Evolutionary conservation across 495 filamentous ascomycete species (phyloP).

Genomic region (Xylaria intraflava): DNA sequence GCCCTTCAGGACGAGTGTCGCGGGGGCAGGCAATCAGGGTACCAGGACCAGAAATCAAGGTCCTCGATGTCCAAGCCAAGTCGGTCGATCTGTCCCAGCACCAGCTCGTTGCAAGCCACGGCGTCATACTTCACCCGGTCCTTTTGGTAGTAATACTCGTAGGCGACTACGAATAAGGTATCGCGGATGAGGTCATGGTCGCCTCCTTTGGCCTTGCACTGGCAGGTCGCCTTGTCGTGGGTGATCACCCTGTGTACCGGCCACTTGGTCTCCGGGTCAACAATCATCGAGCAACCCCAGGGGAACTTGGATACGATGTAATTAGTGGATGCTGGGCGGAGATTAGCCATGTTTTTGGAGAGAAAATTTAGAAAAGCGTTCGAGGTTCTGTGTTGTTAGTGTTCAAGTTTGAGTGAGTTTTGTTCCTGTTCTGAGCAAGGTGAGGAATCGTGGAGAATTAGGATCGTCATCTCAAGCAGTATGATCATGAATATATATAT

Average conservation of each 20-base stretch:
- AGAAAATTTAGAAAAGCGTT: too few species aligned
- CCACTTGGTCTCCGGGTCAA: neutral
- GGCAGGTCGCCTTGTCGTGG: neutral
- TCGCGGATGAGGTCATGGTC: neutral
- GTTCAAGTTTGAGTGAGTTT: too few species aligned
- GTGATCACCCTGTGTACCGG: neutral
- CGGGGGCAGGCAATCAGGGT: neutral
- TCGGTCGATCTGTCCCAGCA: neutral
- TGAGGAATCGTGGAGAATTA: too few species aligned
- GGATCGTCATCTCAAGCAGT: too few species aligned
- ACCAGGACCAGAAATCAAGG: neutral
- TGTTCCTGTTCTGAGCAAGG: too few species aligned
- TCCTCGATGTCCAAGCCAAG: neutral
- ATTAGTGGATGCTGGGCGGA: too few species aligned
- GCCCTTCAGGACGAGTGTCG: too few species aligned
- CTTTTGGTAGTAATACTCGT: neutral
- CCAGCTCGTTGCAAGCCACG: neutral
- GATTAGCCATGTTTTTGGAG: too few species aligned
- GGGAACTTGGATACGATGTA: neutral
- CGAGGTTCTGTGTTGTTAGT: too few species aligned
- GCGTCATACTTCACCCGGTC: neutral
- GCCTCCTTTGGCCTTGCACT: neutral
- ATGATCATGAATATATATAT: too few species aligned
- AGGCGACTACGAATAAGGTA: neutral
- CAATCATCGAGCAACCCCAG: neutral